Evolutionary conservation across 164 flowering plant genomes (phyloP).

Genomic region (Tinospora cordifolia): DNA sequence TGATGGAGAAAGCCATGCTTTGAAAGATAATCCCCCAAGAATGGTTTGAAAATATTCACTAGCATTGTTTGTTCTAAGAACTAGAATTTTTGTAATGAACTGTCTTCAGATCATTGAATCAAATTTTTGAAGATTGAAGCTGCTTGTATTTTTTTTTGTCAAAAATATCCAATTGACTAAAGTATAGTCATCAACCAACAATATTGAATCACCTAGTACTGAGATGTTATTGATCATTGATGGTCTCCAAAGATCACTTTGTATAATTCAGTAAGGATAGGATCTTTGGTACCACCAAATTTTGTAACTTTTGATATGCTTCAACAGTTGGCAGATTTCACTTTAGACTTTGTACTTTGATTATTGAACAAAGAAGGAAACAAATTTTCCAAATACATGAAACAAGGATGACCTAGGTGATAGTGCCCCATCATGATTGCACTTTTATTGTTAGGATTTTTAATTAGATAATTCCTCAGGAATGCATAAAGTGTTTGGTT

Average conservation of each 20-base stretch:
- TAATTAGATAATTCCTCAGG: too few relatives aligned
- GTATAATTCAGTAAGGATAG: too few relatives aligned
- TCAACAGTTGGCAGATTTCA: slow-evolving; percentile 4
- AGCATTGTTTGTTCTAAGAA: slow-evolving; percentile 4
- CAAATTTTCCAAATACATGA: background rate
- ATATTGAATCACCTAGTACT: background rate
- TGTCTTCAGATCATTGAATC: background rate
- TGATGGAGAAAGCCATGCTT: background rate
- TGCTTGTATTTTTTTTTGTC: background rate
- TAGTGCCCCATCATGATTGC: slow-evolving; percentile 1
- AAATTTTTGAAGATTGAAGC: background rate
- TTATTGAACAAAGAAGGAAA: background rate
- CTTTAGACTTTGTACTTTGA: background rate
- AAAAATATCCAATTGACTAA: background rate
- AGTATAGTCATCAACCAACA: slow-evolving; percentile 3
- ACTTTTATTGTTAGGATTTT: too few relatives aligned
- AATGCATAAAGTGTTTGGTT: background rate
- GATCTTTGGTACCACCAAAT: background rate
- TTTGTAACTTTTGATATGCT: background rate
- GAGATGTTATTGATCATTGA: background rate
- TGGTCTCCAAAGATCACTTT: background rate
- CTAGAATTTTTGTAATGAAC: background rate
- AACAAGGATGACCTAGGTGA: background rate
- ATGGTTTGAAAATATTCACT: background rate
- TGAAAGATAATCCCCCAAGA: too few relatives aligned